These are phyloP conservation scores for Xerocomus nothofagi DNA, from an alignment of 1,284 basidiomycete species.

Conservation along the genomic window DNA sequence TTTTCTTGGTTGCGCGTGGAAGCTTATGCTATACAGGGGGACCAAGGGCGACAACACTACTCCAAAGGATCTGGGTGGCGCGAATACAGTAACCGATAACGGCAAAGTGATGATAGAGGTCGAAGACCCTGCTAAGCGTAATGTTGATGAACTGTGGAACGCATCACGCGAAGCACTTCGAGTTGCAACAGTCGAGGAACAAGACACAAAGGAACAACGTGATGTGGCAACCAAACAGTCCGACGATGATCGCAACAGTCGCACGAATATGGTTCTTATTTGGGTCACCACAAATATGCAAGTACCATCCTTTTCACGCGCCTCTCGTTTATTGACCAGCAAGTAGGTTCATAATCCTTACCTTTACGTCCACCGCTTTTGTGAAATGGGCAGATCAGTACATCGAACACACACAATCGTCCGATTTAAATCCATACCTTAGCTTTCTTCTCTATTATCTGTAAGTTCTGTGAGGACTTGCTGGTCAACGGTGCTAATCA, in stretches of 20 bases:
- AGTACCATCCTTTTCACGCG: constrained; percentile 28
- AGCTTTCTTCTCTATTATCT: constrained; percentile 81
- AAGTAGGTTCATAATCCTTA: constrained; percentile 67
- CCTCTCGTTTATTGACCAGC: constrained; percentile 7
- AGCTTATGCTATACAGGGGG: constrained; percentile 51
- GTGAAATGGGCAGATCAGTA: constrained; percentile 59
- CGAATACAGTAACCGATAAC: constrained; percentile 80
- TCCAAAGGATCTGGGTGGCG: constrained; percentile 82
- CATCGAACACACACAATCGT: constrained; percentile 45
- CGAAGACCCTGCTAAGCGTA: constrained; percentile 74
- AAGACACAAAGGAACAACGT: constrained; percentile 76
- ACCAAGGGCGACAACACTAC: constrained; percentile 90
- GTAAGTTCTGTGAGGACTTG: constrained; percentile 44
- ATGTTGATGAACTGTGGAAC: constrained; percentile 84
- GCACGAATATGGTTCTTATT: constrained; percentile 81
- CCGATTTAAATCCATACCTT: constrained; percentile 83
- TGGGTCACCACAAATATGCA: constrained; percentile 87
- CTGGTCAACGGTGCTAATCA: constrained; percentile 1
- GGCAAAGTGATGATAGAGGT: constrained; percentile 88
- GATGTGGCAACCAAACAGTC: constrained; percentile 86
- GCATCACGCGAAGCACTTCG: constrained; percentile 68
- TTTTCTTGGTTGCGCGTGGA: not conserved
- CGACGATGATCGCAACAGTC: constrained; percentile 81
- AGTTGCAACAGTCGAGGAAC: constrained; percentile 61
- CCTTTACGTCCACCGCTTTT: constrained; percentile 81